A percentile compares a stretch with the other conserved stretches of the same genome.
phyloP scores from a whole-genome alignment of 2,329 filamentous ascomycete genomes.

The Aureobasidium sp. region DNA sequence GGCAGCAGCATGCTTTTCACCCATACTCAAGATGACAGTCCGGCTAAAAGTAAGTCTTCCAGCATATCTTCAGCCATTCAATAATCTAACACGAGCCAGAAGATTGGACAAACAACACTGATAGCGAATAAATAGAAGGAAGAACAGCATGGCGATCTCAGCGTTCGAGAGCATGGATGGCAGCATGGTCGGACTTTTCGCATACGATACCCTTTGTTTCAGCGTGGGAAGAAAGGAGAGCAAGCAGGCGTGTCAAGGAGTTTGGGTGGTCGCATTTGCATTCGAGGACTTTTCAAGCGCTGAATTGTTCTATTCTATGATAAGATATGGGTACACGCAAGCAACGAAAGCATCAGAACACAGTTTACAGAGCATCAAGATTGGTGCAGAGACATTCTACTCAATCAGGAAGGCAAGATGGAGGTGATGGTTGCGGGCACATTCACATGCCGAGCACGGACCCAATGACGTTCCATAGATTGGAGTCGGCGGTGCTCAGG shows the following conservation, averaged over 20 bases:
- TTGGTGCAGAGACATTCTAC: not conserved
- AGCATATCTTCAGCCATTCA: not conserved
- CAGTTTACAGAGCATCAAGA: not conserved
- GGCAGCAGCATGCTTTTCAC: not conserved
- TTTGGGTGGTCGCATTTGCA: constrained; percentile 11
- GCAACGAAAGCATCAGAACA: not conserved
- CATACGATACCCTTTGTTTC: constrained; percentile 8
- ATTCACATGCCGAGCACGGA: constrained; percentile 5
- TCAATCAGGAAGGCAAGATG: not conserved
- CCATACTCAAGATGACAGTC: not conserved
- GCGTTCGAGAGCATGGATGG: not conserved
- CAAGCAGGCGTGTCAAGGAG: constrained; percentile 7
- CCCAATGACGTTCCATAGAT: not conserved
- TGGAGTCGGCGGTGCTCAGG: not conserved
- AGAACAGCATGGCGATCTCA: not conserved
- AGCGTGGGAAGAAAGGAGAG: not conserved
- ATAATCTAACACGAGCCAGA: not conserved
- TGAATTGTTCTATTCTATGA: constrained; percentile 4
- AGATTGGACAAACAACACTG: not conserved
- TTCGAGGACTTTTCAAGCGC: constrained; percentile 9
- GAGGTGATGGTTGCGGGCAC: not conserved
- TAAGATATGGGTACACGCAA: not conserved
- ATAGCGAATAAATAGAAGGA: not conserved
- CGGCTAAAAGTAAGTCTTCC: not conserved
- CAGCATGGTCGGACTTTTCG: not conserved